Conservation (phyloP, 805 yeast genomes). For the Sungouiozyma intestinalis region DNA sequence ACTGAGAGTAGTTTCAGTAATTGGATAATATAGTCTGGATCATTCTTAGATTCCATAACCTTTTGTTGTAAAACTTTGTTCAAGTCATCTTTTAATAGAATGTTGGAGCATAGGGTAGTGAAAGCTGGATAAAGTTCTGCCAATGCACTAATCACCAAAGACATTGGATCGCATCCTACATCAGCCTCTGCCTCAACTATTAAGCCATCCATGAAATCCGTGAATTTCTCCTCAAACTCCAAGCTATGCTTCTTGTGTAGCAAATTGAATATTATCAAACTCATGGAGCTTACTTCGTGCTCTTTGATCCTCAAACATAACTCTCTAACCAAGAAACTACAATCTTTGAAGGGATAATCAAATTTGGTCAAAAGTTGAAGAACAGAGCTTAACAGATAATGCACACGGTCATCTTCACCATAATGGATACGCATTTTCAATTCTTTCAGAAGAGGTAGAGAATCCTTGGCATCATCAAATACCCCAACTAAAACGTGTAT, state of each 20-base stretch:
- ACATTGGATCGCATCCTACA: constrained; percentile 15
- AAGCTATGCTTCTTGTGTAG: constrained; percentile 10
- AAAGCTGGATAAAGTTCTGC: constrained; percentile 22
- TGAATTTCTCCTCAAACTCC: constrained; percentile 12
- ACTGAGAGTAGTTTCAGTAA: constrained; percentile 32
- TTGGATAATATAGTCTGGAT: constrained; percentile 13
- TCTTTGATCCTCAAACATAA: constrained; percentile 15
- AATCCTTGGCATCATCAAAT: constrained; percentile 11
- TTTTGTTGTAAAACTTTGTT: constrained; percentile 18
- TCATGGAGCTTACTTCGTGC: constrained; percentile 13
- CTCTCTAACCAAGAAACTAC: constrained; percentile 18
- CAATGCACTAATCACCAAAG: constrained; percentile 13
- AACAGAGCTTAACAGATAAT: constrained; percentile 15
- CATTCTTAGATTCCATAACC: constrained; percentile 10
- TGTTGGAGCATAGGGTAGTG: constrained; percentile 19
- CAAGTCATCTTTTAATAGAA: constrained; percentile 23
- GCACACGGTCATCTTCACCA: constrained; percentile 13
- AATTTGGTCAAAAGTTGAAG: constrained; percentile 22
- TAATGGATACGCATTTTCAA: constrained; percentile 12
- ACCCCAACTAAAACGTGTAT: constrained; percentile 17
- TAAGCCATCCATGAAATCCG: constrained; percentile 13
- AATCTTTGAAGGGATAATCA: constrained; percentile 17
- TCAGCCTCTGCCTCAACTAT: constrained; percentile 20
- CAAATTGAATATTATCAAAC: constrained; percentile 13
- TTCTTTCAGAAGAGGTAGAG: constrained; percentile 12